A percentile compares a stretch with the other conserved stretches of the same genome.
These are phyloP conservation scores for Xerocomellus dryophilus DNA, from an alignment of 768 basidiomycete genomes.

Conservation along the genomic window DNA sequence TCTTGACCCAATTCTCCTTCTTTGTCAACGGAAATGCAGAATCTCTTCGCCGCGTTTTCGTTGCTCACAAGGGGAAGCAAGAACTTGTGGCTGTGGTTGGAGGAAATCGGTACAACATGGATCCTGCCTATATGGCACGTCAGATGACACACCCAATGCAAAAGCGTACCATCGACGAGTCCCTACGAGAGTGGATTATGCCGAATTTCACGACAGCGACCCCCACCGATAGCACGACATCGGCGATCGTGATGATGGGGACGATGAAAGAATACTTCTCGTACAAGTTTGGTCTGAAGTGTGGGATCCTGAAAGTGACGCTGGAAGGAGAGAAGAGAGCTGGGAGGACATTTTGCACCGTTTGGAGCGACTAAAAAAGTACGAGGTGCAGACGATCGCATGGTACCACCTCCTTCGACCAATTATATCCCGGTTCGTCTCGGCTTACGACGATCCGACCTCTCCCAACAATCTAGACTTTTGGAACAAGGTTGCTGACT, in stretches of 20 bases:
- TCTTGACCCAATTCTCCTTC: conserved; percentile 32
- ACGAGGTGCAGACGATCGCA: conserved; percentile 23
- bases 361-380: conserved; percentile 37
- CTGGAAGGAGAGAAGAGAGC: conserved; percentile 23
- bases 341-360: conserved; percentile 30
- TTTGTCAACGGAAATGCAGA: conserved; percentile 36
- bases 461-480: conserved; percentile 12
- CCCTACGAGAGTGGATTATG: conserved; percentile 15
- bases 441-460: conserved; percentile 26
- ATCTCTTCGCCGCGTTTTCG: conserved; percentile 22
- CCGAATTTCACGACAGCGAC: conserved; percentile 38
- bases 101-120: conserved; percentile 13
- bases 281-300: not conserved
- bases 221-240: conserved; percentile 29
- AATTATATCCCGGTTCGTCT: conserved; percentile 27
- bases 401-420: conserved; percentile 32
- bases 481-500: conserved; percentile 14
- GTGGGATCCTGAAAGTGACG: not conserved
- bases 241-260: conserved; percentile 37
- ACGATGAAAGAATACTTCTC: conserved; percentile 38
- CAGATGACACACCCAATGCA: conserved; percentile 5
- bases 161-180: conserved; percentile 11
- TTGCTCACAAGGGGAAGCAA: conserved; percentile 19
- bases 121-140: conserved; percentile 27
- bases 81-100: conserved; percentile 16